phyloP scores from a whole-genome alignment of 2,329 filamentous ascomycete species.

The Samsoniella hepiali region DNA sequence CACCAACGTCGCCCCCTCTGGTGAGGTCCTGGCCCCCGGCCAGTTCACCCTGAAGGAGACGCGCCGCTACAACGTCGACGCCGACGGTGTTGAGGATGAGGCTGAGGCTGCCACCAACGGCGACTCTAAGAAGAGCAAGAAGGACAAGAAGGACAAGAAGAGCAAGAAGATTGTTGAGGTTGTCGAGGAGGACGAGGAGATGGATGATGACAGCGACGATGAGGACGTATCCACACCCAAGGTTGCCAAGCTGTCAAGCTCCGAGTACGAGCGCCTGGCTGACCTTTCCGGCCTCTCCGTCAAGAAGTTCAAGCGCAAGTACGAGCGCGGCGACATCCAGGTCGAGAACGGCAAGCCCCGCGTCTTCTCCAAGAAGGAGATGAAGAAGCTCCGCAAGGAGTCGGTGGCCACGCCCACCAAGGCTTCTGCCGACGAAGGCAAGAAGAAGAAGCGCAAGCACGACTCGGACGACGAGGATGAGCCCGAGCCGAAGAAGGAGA shows the following conservation, averaged over 20 bases:
- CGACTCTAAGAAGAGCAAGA: constrained; percentile 39
- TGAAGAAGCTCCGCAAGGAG: constrained; percentile 70
- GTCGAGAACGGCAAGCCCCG: constrained; percentile 65
- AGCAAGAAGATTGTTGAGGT: constrained; percentile 41
- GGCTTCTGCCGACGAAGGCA: constrained; percentile 29
- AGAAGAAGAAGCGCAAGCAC: constrained; percentile 71
- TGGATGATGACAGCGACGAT: constrained; percentile 32
- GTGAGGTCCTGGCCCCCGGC: constrained; percentile 58
- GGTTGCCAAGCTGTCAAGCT: constrained; percentile 48
- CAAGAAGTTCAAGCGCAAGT: constrained; percentile 75
- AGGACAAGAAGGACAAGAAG: constrained; percentile 44
- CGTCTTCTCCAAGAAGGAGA: constrained; percentile 70
- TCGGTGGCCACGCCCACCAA: constrained; percentile 43
- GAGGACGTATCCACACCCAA: constrained; percentile 34
- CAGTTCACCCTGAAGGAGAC: constrained; percentile 93
- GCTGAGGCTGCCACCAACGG: constrained; percentile 42
- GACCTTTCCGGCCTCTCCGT: constrained; percentile 66
- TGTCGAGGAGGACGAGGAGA: constrained; percentile 37
- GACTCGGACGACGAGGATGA: constrained; percentile 66
- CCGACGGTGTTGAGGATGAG: constrained; percentile 73
- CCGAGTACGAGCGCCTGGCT: constrained; percentile 58
- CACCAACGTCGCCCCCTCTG: constrained; percentile 70
- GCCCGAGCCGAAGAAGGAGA: constrained; percentile 55
- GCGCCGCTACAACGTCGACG: constrained; percentile 90
- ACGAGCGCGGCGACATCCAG: constrained; percentile 70